Evolutionary conservation across 148 eudicot genomes (phyloP), one percentile per base, ranked within the genome.

Genomic region (Vaccinium vitisidaea): DNA sequence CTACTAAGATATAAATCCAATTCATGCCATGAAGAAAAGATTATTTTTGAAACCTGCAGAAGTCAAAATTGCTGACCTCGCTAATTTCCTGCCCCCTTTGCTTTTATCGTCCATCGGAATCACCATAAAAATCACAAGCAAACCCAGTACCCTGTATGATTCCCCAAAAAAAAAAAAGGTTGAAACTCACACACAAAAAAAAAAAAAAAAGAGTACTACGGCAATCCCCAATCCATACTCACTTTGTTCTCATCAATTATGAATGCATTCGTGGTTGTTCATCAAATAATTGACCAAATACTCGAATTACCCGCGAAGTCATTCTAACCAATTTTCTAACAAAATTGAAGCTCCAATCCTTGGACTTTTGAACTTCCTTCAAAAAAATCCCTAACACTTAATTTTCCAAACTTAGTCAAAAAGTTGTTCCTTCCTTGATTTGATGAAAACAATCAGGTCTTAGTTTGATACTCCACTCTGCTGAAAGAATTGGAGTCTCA

Each of bases 51-150:
- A 27, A 52, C 10, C 36, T 39, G 12, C 59, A 56, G 16, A 1
- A 59, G 15, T 23, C 13, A 15, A 61, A 83, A 5, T 69, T 1
- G 32, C 77, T 75, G 27, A 96, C 99, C 93, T 94, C 43, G 97
- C 89, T 85, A 96, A 86, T 85, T 84, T 91, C 5, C 93, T 89
- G 6, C 99, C 99, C 88, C 83, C 85, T 88, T 89, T 92, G 80
- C 93, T 94, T 76, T 86, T 89, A 27, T 94, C 96, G 49, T 96
- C 91, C 83, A 95, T 83, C 2, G 99, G 99, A 63, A 94, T 80
- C 58, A 92, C 88, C 50, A 93, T 91, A 16, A 96, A 86, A 39
- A 93, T n/a, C 80, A 94, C 36, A 5, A 95, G 89, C 88, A 93
- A 75, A 79, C 92, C 93, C 46, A 91, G 84, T 30, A 93, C 98